Percentiles rank a stretch among this genome's conserved stretches.
Conservation (phyloP, 2,329 filamentous ascomycete genomes). For the Mollisia scopiformis region DNA sequence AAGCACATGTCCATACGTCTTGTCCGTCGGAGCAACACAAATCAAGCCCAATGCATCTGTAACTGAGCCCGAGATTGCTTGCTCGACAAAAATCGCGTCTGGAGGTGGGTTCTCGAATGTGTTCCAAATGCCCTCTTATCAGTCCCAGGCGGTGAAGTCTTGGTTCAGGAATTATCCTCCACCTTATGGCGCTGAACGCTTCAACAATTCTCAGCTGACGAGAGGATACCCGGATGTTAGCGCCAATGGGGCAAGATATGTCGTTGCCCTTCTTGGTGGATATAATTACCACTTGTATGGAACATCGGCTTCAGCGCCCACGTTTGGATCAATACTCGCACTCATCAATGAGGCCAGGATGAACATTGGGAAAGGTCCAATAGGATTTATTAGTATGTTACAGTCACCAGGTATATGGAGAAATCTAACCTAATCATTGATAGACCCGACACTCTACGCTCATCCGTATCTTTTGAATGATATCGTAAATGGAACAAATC, state of each 20-base stretch:
- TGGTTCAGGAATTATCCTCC: conserved; percentile 30
- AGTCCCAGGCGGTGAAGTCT: conserved; percentile 36
- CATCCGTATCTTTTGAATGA: conserved; percentile 4
- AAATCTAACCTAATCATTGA: not conserved
- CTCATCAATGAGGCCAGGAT: conserved; percentile 13
- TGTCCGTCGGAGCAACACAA: conserved; percentile 8
- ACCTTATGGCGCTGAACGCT: conserved; percentile 42
- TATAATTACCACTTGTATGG: conserved; percentile 1
- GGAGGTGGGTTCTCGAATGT: conserved; percentile 15
- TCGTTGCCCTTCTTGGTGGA: not conserved
- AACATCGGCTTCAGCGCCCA: conserved; percentile 3
- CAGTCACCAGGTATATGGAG: not conserved
- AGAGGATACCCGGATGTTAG: conserved; percentile 7
- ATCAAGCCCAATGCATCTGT: conserved; percentile 1
- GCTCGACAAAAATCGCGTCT: conserved; percentile 4
- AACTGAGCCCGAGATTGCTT: conserved; percentile 9
- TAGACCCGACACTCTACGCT: not conserved
- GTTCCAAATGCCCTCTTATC: conserved; percentile 45
- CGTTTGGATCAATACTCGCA: conserved; percentile 5
- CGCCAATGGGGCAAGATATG: conserved; percentile 8
- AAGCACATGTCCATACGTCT: conserved; percentile 5
- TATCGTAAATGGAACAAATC: conserved; percentile 3
- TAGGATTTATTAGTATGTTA: conserved; percentile 11
- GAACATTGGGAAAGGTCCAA: conserved; percentile 4
- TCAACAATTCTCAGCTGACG: conserved; percentile 45